Evolutionary conservation across 768 basidiomycete genomes (phyloP), one percentile per base, ranked within the genome.

Genomic region (Clitopilus hobsonii): DNA sequence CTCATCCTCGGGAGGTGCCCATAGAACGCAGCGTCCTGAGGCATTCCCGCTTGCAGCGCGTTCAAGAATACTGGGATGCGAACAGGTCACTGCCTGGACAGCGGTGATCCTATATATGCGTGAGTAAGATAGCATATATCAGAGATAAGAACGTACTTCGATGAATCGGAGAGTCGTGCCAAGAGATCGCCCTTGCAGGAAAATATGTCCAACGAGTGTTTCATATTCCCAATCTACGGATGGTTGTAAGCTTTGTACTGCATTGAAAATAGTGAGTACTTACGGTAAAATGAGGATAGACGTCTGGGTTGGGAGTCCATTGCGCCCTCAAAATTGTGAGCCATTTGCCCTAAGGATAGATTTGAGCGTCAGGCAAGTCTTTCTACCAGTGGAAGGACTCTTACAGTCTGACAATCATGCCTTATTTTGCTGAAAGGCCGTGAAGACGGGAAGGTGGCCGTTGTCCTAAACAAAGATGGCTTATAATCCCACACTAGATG

Each of bases 81-180:
- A 90, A 61, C 86, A 89, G 6, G 91, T 90, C n/a, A 93, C 91
- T n/a, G 91, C 90, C 69, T 92, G 91, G 3, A 87, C 86, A 1
- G 91, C 91, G 20, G 87, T 82, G 56, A 93, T 85, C 59, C 88
- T 91, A 26, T 13, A 49, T 61, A 52, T 52, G 49, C 23, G 54
- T 56, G 26, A 59, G 38, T 45, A 25, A 20, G 32, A 51, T 16
- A 38, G n/a, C 26, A 45, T 32, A 45, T 23, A 26, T 47, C 2
- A 28, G 32, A 24, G 18, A 54, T 10, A 25, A 23, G 18, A 22
- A 41, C 78, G 38, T 63, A 89, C 88, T 76, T 74, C 24, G 67
- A 62, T 38, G 68, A 72, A 66, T 91, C 88, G 13, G 80, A 69
- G 7, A 94, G 69, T 56, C 76, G 78, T 3, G 85, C 79, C 27